A percentile compares a stretch with the other conserved stretches of the same genome.
Conservation (phyloP, 108 stramenopile species). For the Conticribra guillardii region DNA sequence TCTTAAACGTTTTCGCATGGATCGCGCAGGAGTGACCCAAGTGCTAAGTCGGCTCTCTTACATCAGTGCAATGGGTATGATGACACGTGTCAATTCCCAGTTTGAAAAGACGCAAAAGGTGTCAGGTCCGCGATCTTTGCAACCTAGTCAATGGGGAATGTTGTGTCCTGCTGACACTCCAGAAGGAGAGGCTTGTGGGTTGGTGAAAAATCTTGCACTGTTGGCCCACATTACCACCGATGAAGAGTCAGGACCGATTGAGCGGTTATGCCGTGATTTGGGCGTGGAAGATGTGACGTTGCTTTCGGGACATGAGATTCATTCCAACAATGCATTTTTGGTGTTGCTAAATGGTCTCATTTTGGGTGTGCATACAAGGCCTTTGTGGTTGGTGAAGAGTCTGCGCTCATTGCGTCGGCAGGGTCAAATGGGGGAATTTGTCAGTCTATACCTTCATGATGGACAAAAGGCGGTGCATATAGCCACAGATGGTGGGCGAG, state of each 20-base stretch:
- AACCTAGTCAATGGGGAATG: constrained; percentile 99
- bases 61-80: constrained; percentile 96
- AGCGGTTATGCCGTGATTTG: constrained; percentile 91
- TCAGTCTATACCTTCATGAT: constrained; percentile 95
- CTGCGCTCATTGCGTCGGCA: constrained; percentile 86
- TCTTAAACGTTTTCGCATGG: constrained; percentile 98
- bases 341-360: constrained; percentile 98
- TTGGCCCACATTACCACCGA: constrained; percentile 98
- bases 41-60: constrained; percentile 92
- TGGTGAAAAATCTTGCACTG: constrained; percentile 98
- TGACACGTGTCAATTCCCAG: constrained; percentile 97
- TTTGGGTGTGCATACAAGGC: constrained; percentile 87
- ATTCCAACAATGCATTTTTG: constrained; percentile 80
- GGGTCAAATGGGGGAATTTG: constrained; percentile 95
- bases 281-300: constrained; percentile 94
- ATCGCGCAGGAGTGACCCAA: constrained; percentile 98
- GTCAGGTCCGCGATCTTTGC: constrained; percentile 95
- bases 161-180: constrained; percentile 99
- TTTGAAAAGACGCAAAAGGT: constrained; percentile 99
- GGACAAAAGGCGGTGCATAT: constrained; percentile 96
- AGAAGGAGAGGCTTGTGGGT: constrained; percentile 98
- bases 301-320: constrained; percentile 92
- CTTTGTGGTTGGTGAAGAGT: constrained; percentile 72
- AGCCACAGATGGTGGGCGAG: constrained; percentile 97
- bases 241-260: constrained; percentile 90